Evolutionary conservation across 352 stramenopile species (phyloP).

Genomic region (Globisporangium mamillatum): DNA sequence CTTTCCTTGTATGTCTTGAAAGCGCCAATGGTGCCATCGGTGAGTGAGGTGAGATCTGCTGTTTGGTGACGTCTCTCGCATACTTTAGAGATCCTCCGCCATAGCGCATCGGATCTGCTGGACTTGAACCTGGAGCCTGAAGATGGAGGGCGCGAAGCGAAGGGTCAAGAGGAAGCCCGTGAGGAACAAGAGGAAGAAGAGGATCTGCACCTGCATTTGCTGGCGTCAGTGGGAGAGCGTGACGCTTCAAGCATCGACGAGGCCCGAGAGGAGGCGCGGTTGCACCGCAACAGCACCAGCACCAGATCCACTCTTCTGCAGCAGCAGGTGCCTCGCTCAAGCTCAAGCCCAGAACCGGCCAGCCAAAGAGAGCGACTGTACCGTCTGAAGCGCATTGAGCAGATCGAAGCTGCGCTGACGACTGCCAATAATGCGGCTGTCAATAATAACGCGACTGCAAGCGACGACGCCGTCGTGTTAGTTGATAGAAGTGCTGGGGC

Average conservation of each 20-base stretch:
- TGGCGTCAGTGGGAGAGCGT: not conserved
- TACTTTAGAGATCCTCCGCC: not conserved
- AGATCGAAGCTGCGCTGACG: slow-evolving; percentile 27
- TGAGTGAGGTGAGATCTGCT: not conserved
- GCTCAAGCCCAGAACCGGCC: not conserved
- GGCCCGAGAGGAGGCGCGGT: not conserved
- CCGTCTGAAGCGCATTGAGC: slow-evolving; percentile 25
- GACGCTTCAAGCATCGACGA: not conserved
- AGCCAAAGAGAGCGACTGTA: slow-evolving; percentile 12
- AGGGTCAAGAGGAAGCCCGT: not conserved
- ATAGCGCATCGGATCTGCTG: not conserved
- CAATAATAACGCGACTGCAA: not conserved
- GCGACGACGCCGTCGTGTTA: not conserved
- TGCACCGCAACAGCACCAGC: too few relatives aligned
- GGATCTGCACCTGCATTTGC: not conserved
- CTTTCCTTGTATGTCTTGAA: not conserved
- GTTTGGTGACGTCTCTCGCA: not conserved
- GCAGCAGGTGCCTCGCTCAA: not conserved
- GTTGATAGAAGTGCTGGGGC: not conserved
- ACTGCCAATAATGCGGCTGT: not conserved
- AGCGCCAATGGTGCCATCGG: not conserved
- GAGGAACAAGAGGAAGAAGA: not conserved
- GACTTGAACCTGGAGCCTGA: not conserved
- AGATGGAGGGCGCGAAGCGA: not conserved
- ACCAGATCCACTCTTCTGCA: not conserved